A percentile compares a stretch with the other conserved stretches of the same genome.
These are phyloP conservation scores for Fusarium decemcellulare DNA, from an alignment of 2,329 filamentous ascomycete species.

Conservation along the genomic window DNA sequence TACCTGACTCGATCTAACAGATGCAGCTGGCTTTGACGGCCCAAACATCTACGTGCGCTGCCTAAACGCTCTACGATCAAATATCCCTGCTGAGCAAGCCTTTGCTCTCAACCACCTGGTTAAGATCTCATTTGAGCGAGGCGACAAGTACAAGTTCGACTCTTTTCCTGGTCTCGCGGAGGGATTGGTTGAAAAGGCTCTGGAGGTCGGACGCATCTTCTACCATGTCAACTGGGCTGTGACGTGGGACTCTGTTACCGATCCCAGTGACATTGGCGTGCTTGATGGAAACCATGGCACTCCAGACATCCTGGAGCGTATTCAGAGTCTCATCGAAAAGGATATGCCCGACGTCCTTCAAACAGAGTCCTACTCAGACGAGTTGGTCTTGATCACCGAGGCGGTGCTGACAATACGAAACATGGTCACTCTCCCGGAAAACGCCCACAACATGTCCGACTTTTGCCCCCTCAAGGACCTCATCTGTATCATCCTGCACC, in stretches of 20 bases:
- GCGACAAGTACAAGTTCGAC: slow-evolving; percentile 96
- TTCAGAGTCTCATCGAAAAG: slow-evolving; percentile 73
- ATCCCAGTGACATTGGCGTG: slow-evolving; percentile 65
- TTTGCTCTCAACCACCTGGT: slow-evolving; percentile 95
- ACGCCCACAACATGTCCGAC: slow-evolving; percentile 84
- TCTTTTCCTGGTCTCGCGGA: slow-evolving; percentile 91
- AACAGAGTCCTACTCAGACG: slow-evolving; percentile 77
- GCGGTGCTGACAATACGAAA: slow-evolving; percentile 91
- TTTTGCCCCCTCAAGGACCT: slow-evolving; percentile 84
- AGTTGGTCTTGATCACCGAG: slow-evolving; percentile 84
- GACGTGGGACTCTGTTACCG: slow-evolving; percentile 71
- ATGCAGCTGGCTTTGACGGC: slow-evolving; percentile 74
- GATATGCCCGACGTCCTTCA: slow-evolving; percentile 79
- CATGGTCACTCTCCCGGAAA: slow-evolving; percentile 94
- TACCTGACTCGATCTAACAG: slow-evolving; percentile 24
- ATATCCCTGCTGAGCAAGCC: slow-evolving; percentile 85
- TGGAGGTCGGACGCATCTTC: slow-evolving; percentile 84
- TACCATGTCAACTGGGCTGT: slow-evolving; percentile 88
- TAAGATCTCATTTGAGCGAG: slow-evolving; percentile 94
- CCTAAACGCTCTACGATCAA: slow-evolving; percentile 85
- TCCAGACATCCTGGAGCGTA: slow-evolving; percentile 73
- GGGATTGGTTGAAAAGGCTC: slow-evolving; percentile 85
- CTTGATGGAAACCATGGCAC: slow-evolving; percentile 66
- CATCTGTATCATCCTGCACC: slow-evolving; percentile 83
- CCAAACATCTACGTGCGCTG: slow-evolving; percentile 94